Percentiles rank a stretch among this genome's conserved stretches.
phyloP scores from a whole-genome alignment of 2,329 filamentous ascomycete species.

The Aspergillus brasiliensis region DNA sequence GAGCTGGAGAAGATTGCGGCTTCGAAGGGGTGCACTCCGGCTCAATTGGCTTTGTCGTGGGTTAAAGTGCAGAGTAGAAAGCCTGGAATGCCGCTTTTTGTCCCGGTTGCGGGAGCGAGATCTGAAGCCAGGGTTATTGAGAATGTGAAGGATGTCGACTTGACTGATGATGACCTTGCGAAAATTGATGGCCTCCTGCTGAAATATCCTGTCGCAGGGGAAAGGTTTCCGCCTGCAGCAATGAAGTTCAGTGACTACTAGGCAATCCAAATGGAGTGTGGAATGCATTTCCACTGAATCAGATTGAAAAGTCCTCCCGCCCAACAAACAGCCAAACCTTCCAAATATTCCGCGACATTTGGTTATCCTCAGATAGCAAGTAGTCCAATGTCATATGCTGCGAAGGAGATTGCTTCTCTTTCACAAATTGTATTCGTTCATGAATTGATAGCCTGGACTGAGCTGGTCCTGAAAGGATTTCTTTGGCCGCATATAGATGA shows the following conservation, averaged over 20 bases:
- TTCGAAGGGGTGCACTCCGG: slow-evolving; percentile 61
- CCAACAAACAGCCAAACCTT: slow-evolving; percentile 1
- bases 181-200: slow-evolving; percentile 23
- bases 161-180: slow-evolving; percentile 32
- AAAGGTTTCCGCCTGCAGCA: slow-evolving; percentile 13
- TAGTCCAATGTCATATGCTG: neutral
- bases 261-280: neutral
- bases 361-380: neutral
- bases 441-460: neutral
- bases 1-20: slow-evolving; percentile 62
- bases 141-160: slow-evolving; percentile 29
- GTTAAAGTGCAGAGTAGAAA: slow-evolving; percentile 52
- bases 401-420: neutral
- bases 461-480: neutral
- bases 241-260: slow-evolving; percentile 10
- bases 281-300: neutral
- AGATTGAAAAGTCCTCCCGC: slow-evolving; percentile 3
- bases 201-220: slow-evolving; percentile 13
- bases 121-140: slow-evolving; percentile 31
- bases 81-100: slow-evolving; percentile 53
- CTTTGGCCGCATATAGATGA: slow-evolving; percentile 4
- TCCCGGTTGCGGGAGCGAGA: slow-evolving; percentile 36
- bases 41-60: slow-evolving; percentile 70
- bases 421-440: neutral
- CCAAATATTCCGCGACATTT: neutral